phyloP scores from a whole-genome alignment of 495 filamentous ascomycete genomes.

The Neurospora intermedia region DNA sequence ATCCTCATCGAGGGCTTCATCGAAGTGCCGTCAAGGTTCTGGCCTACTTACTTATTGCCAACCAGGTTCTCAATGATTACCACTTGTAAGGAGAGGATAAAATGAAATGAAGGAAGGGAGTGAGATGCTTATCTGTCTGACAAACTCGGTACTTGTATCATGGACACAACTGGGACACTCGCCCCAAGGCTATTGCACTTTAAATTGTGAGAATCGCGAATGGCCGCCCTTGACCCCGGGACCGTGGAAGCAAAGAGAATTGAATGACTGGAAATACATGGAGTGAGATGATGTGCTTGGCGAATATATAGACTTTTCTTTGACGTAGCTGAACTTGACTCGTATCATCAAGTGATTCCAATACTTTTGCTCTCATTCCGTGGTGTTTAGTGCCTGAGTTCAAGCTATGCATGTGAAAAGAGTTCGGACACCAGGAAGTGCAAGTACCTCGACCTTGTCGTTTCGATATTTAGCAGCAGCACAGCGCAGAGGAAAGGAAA shows the following conservation, averaged over 20 bases:
- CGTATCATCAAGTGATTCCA: no score
- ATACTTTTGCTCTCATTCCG: no score
- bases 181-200: background rate
- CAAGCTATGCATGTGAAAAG: background rate
- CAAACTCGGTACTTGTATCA: background rate
- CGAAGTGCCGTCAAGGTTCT: background rate
- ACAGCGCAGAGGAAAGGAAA: background rate
- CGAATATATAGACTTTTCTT: no score
- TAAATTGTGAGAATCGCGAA: background rate
- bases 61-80: background rate
- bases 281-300: no score
- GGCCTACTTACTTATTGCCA: background rate
- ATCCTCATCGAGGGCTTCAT: background rate
- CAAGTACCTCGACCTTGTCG: background rate
- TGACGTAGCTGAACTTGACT: no score
- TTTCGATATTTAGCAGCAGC: background rate
- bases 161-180: background rate
- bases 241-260: background rate
- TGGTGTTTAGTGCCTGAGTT: background rate
- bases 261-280: background rate
- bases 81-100: background rate
- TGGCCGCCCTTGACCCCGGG: background rate
- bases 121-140: background rate
- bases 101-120: background rate
- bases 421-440: background rate